These are phyloP conservation scores for Iris macrosiphon DNA, from an alignment of 106 monocot species.

Conservation along the genomic window DNA sequence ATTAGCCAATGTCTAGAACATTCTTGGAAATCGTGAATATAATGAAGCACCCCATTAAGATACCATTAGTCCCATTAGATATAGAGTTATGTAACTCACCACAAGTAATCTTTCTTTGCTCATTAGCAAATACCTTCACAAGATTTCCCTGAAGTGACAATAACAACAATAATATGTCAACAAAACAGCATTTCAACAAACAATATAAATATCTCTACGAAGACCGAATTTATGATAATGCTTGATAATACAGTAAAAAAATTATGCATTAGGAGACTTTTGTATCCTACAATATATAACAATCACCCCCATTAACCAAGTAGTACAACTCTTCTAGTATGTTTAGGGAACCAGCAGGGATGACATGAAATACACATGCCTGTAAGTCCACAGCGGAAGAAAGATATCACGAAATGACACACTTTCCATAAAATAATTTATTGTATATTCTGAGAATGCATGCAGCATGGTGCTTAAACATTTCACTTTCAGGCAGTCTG, in stretches of 20 bases:
- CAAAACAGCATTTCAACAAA: background rate
- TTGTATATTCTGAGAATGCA: background rate
- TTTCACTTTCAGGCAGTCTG: too few species aligned
- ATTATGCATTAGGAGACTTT: background rate
- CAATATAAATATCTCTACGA: background rate
- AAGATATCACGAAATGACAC: background rate
- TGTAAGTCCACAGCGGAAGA: too few species aligned
- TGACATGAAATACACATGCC: too few species aligned
- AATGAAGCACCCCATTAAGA: background rate
- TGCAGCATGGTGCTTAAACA: too few species aligned
- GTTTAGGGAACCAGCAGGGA: too few species aligned
- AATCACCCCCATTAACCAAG: background rate
- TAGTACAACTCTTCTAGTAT: background rate
- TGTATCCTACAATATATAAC: background rate
- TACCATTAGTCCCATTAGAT: background rate
- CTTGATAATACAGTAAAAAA: background rate
- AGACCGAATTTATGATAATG: background rate
- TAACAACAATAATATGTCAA: background rate
- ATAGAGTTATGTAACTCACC: conserved; percentile 42
- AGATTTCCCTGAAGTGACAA: conserved; percentile 60
- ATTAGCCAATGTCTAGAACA: too few species aligned
- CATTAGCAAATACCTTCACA: conserved; percentile 72
- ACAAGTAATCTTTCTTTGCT: conserved; percentile 81
- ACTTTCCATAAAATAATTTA: background rate
- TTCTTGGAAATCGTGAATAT: background rate